Conservation (phyloP, 495 filamentous ascomycete genomes). For the Talaromyces stipitatus region DNA sequence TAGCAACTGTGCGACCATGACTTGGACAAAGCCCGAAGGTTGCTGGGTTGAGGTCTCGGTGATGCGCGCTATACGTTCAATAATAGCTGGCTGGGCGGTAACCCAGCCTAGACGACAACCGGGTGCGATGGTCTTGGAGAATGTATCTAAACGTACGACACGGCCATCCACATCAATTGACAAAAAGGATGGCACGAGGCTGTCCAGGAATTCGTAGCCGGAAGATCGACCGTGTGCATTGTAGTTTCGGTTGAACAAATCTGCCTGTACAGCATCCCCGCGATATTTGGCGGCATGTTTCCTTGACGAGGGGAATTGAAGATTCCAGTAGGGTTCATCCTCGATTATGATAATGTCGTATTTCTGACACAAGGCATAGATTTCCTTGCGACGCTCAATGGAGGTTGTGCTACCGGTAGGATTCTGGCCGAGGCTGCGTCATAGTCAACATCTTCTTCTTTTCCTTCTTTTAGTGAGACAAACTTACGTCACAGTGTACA, state of each 20-base stretch:
- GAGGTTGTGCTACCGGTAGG: constrained; percentile 72
- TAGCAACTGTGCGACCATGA: constrained; percentile 68
- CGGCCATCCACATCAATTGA: constrained; percentile 78
- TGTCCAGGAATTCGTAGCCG: constrained; percentile 73
- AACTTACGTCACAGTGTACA: constrained; percentile 86
- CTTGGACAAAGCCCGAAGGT: constrained; percentile 82
- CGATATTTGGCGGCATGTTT: constrained; percentile 25
- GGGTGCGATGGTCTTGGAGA: constrained; percentile 75
- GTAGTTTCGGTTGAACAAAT: constrained; percentile 28
- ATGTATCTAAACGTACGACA: constrained; percentile 76
- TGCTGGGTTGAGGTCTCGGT: constrained; percentile 71
- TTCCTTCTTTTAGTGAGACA: background rate
- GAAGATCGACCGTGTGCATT: constrained; percentile 48
- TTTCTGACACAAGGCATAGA: constrained; percentile 72
- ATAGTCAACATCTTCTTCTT: background rate
- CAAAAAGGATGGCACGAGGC: constrained; percentile 69
- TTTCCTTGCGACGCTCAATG: constrained; percentile 60
- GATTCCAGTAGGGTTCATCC: constrained; percentile 95
- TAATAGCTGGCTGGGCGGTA: constrained; percentile 67
- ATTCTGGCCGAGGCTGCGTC: constrained; percentile 74
- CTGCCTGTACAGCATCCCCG: constrained; percentile 10
- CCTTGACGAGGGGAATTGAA: constrained; percentile 72
- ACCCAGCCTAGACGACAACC: constrained; percentile 73
- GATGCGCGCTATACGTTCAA: constrained; percentile 66
- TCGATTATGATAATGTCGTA: constrained; percentile 91